Evolutionary conservation across 495 filamentous ascomycete genomes (phyloP).

Genomic region (Hypoxylon trugodes): DNA sequence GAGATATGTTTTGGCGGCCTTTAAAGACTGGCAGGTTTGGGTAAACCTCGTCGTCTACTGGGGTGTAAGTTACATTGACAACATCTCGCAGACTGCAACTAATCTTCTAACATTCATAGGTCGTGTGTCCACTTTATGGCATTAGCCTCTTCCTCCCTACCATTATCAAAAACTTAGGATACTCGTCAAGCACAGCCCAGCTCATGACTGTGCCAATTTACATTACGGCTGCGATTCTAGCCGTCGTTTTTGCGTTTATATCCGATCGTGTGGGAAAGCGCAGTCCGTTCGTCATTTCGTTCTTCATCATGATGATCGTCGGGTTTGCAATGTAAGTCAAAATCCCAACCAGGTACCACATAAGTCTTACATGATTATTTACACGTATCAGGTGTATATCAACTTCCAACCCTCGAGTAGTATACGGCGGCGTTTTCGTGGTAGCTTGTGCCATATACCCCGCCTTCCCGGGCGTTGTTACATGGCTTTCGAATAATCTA

Average conservation of each 20-base stretch:
- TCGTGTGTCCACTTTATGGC: conserved; percentile 75
- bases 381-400: conserved; percentile 49
- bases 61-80: conserved; percentile 50
- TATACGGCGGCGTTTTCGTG: conserved; percentile 80
- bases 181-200: conserved; percentile 69
- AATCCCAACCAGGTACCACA: conserved; percentile 42
- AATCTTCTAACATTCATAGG: conserved; percentile 45
- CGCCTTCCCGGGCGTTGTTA: conserved; percentile 71
- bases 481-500: conserved; percentile 77
- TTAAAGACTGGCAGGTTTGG: conserved; percentile 79
- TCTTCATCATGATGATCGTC: conserved; percentile 66
- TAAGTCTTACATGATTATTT: conserved; percentile 15
- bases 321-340: conserved; percentile 68
- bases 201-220: conserved; percentile 81
- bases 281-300: conserved; percentile 69
- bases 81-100: background rate
- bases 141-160: conserved; percentile 76
- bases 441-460: conserved; percentile 71
- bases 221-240: conserved; percentile 67
- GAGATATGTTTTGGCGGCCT: conserved; percentile 68
- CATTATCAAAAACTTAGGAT: conserved; percentile 65
- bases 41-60: conserved; percentile 67
- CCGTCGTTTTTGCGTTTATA: conserved; percentile 64
- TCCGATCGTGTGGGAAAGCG: conserved; percentile 69
- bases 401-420: conserved; percentile 64